A percentile compares a stretch with the other conserved stretches of the same genome.
Conservation (phyloP, 306 rosid species). For the Echinosophora koreensis region DNA sequence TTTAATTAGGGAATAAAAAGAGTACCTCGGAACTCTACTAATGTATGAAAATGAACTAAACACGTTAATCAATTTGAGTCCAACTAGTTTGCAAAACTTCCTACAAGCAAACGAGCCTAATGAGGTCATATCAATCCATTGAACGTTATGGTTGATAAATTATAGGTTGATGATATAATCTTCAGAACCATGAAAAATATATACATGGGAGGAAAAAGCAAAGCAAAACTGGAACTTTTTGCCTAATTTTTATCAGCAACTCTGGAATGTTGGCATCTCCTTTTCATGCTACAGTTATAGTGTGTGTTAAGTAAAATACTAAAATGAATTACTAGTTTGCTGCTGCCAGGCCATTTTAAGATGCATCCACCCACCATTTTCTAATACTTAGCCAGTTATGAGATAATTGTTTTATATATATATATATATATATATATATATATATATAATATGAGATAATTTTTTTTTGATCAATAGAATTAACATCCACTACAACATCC, state of each 20-base stretch:
- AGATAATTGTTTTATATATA: no score
- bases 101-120: neutral
- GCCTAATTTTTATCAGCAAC: neutral
- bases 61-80: neutral
- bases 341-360: neutral
- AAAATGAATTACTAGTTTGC: neutral
- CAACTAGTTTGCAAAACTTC: neutral
- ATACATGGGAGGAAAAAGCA: neutral
- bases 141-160: neutral
- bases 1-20: neutral
- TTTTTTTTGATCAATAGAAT: no score
- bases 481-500: no score
- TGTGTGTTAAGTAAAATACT: neutral
- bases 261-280: neutral
- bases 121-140: neutral
- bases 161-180: neutral
- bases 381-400: neutral
- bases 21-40: neutral
- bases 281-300: neutral
- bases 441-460: no score
- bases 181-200: neutral
- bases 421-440: no score
- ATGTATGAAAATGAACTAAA: no score
- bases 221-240: neutral
- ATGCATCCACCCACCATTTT: conserved; percentile 4